Conservation (phyloP, 164 flowering plant species). For the Euptelea pleiosperma region DNA sequence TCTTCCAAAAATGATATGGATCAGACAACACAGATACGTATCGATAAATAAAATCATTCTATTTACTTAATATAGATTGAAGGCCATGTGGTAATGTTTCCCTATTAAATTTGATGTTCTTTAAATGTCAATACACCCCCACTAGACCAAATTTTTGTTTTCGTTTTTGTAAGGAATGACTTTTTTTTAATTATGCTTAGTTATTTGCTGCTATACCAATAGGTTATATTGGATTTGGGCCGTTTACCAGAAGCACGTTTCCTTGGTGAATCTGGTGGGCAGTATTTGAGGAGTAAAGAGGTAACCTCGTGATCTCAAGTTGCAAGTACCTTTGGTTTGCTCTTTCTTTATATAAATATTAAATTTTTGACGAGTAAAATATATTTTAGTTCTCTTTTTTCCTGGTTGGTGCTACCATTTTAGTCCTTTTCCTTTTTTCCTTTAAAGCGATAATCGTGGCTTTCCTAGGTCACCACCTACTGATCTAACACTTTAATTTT, state of each 20-base stretch:
- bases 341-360: not conserved
- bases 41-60: too few relatives aligned
- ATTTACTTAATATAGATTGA: too few relatives aligned
- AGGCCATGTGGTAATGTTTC: too few relatives aligned
- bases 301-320: constrained; percentile 21
- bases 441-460: not conserved
- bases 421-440: not conserved
- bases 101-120: constrained; percentile 4
- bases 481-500: not conserved
- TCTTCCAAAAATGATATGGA: too few relatives aligned
- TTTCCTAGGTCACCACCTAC: not conserved
- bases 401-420: not conserved
- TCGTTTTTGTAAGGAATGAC: not conserved
- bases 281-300: constrained; percentile 49
- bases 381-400: not conserved
- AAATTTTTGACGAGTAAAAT: not conserved
- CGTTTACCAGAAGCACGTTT: constrained; percentile 66
- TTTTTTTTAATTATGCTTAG: not conserved
- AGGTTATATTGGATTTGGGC: constrained; percentile 73
- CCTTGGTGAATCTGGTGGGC: constrained; percentile 49
- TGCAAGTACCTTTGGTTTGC: not conserved
- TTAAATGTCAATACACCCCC: not conserved
- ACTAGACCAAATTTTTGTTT: not conserved
- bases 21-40: too few relatives aligned
- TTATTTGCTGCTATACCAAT: not conserved